Evolutionary conservation across 2,329 filamentous ascomycete species (phyloP), one percentile per base, ranked within the genome.

Genomic region (Aspergillus tamarii): DNA sequence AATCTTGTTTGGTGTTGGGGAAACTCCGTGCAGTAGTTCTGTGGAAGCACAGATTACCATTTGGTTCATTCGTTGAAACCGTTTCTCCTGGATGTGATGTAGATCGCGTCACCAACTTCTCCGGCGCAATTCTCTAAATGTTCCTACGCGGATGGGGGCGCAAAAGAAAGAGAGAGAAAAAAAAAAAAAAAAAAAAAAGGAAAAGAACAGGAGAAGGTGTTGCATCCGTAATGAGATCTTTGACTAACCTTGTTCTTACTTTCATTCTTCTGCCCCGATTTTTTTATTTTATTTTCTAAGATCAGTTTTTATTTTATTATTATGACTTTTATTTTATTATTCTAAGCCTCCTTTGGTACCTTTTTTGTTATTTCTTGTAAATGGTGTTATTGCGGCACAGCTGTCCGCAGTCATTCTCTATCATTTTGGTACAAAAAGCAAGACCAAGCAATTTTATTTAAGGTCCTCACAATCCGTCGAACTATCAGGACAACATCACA

Each of bases 1-100:
- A 71, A 72, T 68, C 57, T 62, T 61, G 60, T 57, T 63, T 59
- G 57, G 59, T 71, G 71, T 71, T 73, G 73, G 67, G 60, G 62
- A 62, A 61, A 57, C 48, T 56, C 57, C 54, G 63, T 66, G 66
- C 55, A 69, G 67, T 65, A 60, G 63, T 60, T 62, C 56, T 62
- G 36, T n/a, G 34, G 57, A 60, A n/a, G 57, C 60, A 60, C 64
- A 50, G 58, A 62, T 65, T 66, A 58, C 60, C 30, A 43, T 41
- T 61, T 50, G 62, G 62, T 52, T 60, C 53, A 63, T 67, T 63
- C 59, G 66, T 67, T 66, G 69, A 64, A 61, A 62, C 55, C 50
- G 43, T 64, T 59, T 61, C 62, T 59, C 68, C 62, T 53, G 48
- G 66, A 58, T 64, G 66, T 67, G 66, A 66, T 69, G 69, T 67